phyloP scores from a whole-genome alignment of 495 filamentous ascomycete species.

The Bacidia gigantensis region DNA sequence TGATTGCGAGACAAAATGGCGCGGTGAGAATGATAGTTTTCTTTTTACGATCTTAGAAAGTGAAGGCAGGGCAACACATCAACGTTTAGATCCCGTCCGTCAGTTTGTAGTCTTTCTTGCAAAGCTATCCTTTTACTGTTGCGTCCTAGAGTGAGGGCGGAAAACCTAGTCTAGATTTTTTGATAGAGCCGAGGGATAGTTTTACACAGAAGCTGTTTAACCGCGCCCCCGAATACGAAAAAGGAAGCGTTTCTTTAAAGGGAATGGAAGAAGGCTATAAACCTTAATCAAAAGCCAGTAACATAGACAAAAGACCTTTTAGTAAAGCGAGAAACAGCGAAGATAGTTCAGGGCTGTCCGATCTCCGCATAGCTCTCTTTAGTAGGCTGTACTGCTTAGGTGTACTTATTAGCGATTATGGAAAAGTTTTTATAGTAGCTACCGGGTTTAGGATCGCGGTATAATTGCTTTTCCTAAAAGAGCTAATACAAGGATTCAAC shows the following conservation, averaged over 20 bases:
- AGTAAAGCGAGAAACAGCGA: background rate
- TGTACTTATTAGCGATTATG: background rate
- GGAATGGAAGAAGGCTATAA: background rate
- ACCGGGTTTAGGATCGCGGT: background rate
- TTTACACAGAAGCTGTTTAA: background rate
- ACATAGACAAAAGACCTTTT: background rate
- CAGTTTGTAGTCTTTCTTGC: slow-evolving; percentile 21
- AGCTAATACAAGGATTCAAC: background rate
- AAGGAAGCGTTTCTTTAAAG: background rate
- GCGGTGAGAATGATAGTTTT: background rate
- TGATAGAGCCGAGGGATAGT: background rate
- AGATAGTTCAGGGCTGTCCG: background rate
- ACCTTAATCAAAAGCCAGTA: background rate
- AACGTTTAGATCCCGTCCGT: slow-evolving; percentile 26
- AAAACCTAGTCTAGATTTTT: slow-evolving; percentile 18
- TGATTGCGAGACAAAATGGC: background rate
- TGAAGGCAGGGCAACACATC: slow-evolving; percentile 26
- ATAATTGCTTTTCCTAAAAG: background rate
- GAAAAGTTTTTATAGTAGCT: background rate
- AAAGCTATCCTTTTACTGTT: slow-evolving; percentile 28
- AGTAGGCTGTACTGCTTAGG: background rate
- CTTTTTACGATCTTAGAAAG: background rate
- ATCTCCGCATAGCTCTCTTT: background rate
- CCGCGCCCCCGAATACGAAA: background rate
- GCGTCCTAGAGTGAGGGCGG: slow-evolving; percentile 23